phyloP scores from a whole-genome alignment of 202 grass and related monocot genomes.

The Setaria italica region DNA sequence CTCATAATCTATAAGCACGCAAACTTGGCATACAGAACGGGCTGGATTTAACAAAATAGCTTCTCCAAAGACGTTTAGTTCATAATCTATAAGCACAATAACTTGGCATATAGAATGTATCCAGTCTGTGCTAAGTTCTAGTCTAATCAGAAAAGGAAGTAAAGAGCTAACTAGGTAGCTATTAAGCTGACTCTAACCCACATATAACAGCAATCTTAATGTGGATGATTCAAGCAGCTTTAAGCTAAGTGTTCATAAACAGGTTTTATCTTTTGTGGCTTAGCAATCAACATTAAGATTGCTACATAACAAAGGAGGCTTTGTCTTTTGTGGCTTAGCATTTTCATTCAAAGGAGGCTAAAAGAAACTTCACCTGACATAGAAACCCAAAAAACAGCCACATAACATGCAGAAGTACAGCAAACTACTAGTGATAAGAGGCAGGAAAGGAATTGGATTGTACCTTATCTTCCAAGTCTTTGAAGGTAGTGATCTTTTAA shows the following conservation, averaged over 20 bases:
- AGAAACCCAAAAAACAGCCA: neutral
- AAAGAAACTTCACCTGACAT: neutral
- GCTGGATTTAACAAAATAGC: neutral
- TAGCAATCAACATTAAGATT: neutral
- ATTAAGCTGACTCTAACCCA: neutral
- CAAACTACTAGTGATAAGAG: conserved; percentile 1
- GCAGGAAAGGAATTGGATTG: neutral
- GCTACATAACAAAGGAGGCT: too few relatives aligned
- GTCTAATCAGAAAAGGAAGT: neutral
- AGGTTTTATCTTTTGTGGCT: neutral
- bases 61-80: conserved; percentile 1
- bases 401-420: neutral
- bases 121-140: too few relatives aligned
- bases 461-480: conserved; percentile 60
- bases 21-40: neutral
- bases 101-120: neutral
- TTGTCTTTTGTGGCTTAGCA: neutral
- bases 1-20: too few relatives aligned
- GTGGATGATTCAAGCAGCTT: neutral
- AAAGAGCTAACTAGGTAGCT: neutral
- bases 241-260: conserved; percentile 5
- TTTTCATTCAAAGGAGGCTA: conserved; percentile 13
- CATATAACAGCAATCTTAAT: neutral
- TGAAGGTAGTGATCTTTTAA: conserved; percentile 47
- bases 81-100: neutral